Percentiles rank a stretch among this genome's conserved stretches.
phyloP scores from a whole-genome alignment of 78 protist species.

The Dictyostelium citrinum region DNA sequence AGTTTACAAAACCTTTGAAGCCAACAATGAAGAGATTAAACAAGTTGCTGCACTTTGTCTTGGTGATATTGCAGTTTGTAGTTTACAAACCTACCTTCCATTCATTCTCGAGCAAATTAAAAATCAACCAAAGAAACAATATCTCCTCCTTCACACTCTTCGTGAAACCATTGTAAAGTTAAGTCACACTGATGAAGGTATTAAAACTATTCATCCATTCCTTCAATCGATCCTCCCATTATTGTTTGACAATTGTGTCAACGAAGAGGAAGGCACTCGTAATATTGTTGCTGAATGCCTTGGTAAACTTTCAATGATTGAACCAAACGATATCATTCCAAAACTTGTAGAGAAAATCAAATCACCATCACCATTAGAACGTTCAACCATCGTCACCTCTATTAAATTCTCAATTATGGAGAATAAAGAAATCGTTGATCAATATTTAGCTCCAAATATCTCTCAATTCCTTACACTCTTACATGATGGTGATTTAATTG shows the following conservation, averaged over 20 bases:
- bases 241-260: constrained; percentile 79
- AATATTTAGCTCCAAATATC: constrained; percentile 23
- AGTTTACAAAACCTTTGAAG: constrained; percentile 63
- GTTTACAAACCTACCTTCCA: constrained; percentile 74
- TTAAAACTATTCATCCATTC: constrained; percentile 41
- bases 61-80: constrained; percentile 86
- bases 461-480: constrained; percentile 65
- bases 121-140: constrained; percentile 83
- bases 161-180: constrained; percentile 81
- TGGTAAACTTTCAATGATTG: constrained; percentile 88
- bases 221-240: constrained; percentile 54
- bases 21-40: constrained; percentile 87
- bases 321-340: constrained; percentile 81
- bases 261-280: constrained; percentile 94
- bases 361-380: constrained; percentile 23
- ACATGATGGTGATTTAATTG: constrained; percentile 80
- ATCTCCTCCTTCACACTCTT: constrained; percentile 91
- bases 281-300: constrained; percentile 94
- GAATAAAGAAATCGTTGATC: constrained; percentile 46
- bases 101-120: constrained; percentile 78
- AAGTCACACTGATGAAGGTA: constrained; percentile 3
- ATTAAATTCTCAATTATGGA: constrained; percentile 88
- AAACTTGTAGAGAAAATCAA: constrained; percentile 21
- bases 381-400: constrained; percentile 85
- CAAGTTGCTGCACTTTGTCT: constrained; percentile 86